A percentile compares a stretch with the other conserved stretches of the same genome.
Conservation (phyloP, 768 basidiomycete species). For the Dacryopinax primogenitus region DNA sequence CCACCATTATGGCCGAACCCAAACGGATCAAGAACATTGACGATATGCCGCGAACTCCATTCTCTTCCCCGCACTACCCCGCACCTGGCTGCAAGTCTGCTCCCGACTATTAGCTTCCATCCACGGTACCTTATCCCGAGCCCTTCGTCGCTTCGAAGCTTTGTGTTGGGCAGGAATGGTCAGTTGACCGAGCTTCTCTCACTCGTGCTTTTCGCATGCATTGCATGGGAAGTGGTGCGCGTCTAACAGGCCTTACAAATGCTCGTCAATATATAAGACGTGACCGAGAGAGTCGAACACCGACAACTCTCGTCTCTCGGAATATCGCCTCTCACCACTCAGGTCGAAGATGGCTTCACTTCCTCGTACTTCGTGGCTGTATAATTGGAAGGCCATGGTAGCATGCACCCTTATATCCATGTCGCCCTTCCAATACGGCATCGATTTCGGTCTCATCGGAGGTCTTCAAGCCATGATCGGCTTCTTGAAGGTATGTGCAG, state of each 20-base stretch:
- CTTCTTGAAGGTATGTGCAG: neutral
- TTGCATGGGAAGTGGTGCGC: too few species aligned
- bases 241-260: too few species aligned
- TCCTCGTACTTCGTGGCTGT: too few species aligned
- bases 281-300: too few species aligned
- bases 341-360: too few species aligned
- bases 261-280: too few species aligned
- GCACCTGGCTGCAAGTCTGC: neutral
- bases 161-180: neutral
- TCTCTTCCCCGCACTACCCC: slow-evolving; percentile 1
- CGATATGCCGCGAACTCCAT: neutral
- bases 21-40: neutral
- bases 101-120: neutral
- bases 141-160: neutral
- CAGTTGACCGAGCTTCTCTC: neutral
- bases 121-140: neutral
- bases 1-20: neutral
- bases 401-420: neutral
- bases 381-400: neutral
- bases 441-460: neutral
- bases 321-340: too few species aligned
- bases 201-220: neutral
- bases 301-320: too few species aligned
- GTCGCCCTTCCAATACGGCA: neutral
- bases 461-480: neutral